Evolutionary conservation across 1,284 basidiomycete genomes (phyloP).

Genomic region (Boletus smithii): DNA sequence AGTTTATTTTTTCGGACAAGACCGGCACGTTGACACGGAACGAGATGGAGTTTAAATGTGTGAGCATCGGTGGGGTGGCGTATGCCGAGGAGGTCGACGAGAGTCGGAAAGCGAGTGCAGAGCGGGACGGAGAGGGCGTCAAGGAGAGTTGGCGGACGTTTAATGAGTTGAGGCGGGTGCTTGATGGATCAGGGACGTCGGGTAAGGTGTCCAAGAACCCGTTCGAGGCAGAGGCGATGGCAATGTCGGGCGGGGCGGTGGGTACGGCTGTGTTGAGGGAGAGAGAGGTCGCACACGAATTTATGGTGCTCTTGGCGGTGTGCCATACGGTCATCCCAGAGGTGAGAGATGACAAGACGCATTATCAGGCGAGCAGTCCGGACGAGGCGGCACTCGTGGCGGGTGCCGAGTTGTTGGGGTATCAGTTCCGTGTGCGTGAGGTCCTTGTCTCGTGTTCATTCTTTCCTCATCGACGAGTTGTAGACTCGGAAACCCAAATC

Average conservation of each 20-base stretch:
- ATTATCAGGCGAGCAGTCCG: conserved; percentile 96
- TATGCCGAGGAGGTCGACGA: conserved; percentile 84
- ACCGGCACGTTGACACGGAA: conserved; percentile 97
- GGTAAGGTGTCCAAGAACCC: conserved; percentile 21
- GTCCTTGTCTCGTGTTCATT: conserved; percentile 27
- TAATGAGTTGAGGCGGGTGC: conserved; percentile 59
- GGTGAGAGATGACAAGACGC: conserved; percentile 76
- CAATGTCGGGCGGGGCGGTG: neutral
- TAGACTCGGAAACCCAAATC: conserved; percentile 95
- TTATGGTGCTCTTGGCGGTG: conserved; percentile 87
- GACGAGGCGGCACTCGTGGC: conserved; percentile 96
- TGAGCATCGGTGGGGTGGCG: conserved; percentile 82
- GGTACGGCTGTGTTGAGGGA: conserved; percentile 26
- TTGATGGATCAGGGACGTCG: conserved; percentile 36
- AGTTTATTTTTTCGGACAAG: conserved; percentile 99
- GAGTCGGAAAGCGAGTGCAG: conserved; percentile 63
- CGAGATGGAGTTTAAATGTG: conserved; percentile 97
- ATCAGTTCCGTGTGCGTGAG: conserved; percentile 79
- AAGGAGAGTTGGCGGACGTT: conserved; percentile 77
- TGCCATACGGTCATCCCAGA: conserved; percentile 99
- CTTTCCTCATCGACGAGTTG: neutral
- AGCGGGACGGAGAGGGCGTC: conserved; percentile 43
- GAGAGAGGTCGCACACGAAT: conserved; percentile 76
- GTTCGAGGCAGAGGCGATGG: conserved; percentile 17
- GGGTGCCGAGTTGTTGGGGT: conserved; percentile 90